These are phyloP conservation scores for Aspergillus pseudoglaucus DNA, from an alignment of 2,329 filamentous ascomycete genomes.

Conservation along the genomic window DNA sequence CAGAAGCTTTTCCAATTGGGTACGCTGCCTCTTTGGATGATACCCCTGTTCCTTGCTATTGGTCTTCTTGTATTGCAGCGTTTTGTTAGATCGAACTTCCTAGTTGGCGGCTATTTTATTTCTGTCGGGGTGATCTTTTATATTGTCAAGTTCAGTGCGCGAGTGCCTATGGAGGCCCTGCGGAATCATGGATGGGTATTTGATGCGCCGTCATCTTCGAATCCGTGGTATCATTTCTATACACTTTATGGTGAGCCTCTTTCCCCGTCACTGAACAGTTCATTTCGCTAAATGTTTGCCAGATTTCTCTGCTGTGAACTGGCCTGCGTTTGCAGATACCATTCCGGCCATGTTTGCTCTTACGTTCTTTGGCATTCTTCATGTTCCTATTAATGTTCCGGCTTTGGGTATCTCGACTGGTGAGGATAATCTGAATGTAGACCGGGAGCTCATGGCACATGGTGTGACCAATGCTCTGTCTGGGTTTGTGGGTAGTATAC, in stretches of 20 bases:
- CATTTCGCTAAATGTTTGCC: not conserved
- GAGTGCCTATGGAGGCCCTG: conserved; percentile 60
- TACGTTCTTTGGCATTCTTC: conserved; percentile 94
- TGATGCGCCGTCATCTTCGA: conserved; percentile 70
- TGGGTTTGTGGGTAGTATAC: conserved; percentile 77
- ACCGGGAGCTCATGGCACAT: conserved; percentile 85
- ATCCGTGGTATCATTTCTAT: conserved; percentile 98
- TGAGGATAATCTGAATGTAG: conserved; percentile 86
- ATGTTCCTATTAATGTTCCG: conserved; percentile 96
- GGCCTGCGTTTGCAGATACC: conserved; percentile 73
- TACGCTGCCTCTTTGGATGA: conserved; percentile 74
- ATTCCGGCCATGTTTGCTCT: conserved; percentile 93
- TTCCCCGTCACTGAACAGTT: conserved; percentile 3
- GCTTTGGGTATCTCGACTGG: conserved; percentile 83
- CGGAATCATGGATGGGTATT: conserved; percentile 85
- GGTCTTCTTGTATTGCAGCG: conserved; percentile 69
- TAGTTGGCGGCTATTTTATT: conserved; percentile 82
- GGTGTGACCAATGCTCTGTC: conserved; percentile 90
- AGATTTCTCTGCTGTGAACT: conserved; percentile 78
- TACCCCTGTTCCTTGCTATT: conserved; percentile 70
- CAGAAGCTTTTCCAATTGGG: conserved; percentile 65
- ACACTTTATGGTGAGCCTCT: conserved; percentile 75
- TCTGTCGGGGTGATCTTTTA: conserved; percentile 61
- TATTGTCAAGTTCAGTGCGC: conserved; percentile 45
- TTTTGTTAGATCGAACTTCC: conserved; percentile 71